Base-by-base conservation (phyloP, 2,329 filamentous ascomycete species). In the Diplodia seriata region DNA sequence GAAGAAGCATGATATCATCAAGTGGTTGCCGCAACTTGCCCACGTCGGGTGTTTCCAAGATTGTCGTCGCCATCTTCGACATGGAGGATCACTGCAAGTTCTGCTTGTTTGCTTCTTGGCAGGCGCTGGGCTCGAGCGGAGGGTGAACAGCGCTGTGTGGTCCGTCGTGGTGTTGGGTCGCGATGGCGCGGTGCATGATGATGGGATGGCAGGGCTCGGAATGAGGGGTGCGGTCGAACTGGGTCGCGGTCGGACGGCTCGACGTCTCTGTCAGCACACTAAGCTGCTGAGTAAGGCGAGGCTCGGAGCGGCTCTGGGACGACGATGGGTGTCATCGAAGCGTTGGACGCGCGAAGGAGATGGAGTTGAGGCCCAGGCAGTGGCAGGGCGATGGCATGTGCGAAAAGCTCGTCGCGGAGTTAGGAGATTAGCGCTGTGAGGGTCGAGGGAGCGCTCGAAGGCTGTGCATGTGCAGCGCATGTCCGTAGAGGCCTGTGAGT, bases 1-100 rank as follows among this genome's bases (percentile, higher is more conserved):
- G 59, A 47, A 31, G 59, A 63, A 33, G n/a, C 33, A 63, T 63
- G 59, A 63, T 63, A 51, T 63, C 59, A 63, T 38, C 14, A 51
- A 40, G n/a, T 63, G 6, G 11, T 15, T 36, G 59, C 59, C 23
- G 36, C 31, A 20, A 63, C 47, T 53, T 47, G 33, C 6, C 9
- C 12, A 12, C 15, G 8, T n/a, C n/a, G n/a, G n/a, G n/a, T 15
- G 14, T 29, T 14, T 29, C 23, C 56, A 23, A 11, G 18, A 33
- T 23, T 47, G 43, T n/a, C 43, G 1, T 47, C 8, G 43, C 26
- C 43, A 47, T 47, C 43, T n/a, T 47, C 26, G 26, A 26, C 3
- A 26, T 26, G 26, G 26, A 26, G 26, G 26, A 26, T 26, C 26
- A 26, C 26, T 26, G 26, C 26, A 26, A 26, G 26, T 26, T 26